A percentile compares a stretch with the other conserved stretches of the same genome.
phyloP scores from a whole-genome alignment of 1,284 basidiomycete species.

The Mycena sp. region DNA sequence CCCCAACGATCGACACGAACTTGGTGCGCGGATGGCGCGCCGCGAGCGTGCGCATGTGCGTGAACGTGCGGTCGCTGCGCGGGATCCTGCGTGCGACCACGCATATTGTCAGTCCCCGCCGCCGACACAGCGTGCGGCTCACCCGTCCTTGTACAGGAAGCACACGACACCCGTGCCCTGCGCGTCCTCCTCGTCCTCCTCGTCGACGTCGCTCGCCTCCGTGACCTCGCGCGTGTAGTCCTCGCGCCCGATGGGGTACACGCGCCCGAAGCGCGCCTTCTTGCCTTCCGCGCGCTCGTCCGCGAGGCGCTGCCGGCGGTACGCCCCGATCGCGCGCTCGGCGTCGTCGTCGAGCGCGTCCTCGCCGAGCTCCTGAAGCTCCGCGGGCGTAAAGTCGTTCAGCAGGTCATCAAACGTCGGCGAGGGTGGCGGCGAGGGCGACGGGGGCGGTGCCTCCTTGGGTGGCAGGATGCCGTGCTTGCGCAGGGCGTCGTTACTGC shows the following conservation, averaged over 20 bases:
- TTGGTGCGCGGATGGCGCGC: slow-evolving; percentile 90
- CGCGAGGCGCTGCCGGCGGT: slow-evolving; percentile 72
- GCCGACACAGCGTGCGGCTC: too few species aligned
- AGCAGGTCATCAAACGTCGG: slow-evolving; percentile 74
- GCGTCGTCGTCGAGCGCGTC: slow-evolving; percentile 81
- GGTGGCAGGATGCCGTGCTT: slow-evolving; percentile 92
- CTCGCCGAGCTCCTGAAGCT: slow-evolving; percentile 76
- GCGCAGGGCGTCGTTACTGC: slow-evolving; percentile 91
- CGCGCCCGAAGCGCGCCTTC: slow-evolving; percentile 82
- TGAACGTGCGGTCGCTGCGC: slow-evolving; percentile 79
- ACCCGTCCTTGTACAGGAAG: slow-evolving; percentile 90
- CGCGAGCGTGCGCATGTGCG: slow-evolving; percentile 81
- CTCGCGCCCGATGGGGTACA: slow-evolving; percentile 91
- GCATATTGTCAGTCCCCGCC: too few species aligned
- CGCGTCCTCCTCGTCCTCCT: slow-evolving; percentile 67
- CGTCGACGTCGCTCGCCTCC: slow-evolving; percentile 81
- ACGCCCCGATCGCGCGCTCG: slow-evolving; percentile 78
- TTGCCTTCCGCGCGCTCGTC: slow-evolving; percentile 72
- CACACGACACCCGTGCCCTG: slow-evolving; percentile 89
- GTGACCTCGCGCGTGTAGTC: slow-evolving; percentile 97
- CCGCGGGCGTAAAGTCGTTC: slow-evolving; percentile 70
- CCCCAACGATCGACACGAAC: slow-evolving; percentile 95
- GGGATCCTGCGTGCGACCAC: slow-evolving; percentile 55
- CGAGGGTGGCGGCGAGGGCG: slow-evolving; percentile 77
- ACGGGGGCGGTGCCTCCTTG: slow-evolving; percentile 69